phyloP scores from a whole-genome alignment of 2,329 filamentous ascomycete species.

The Trichoderma brevicompactum region DNA sequence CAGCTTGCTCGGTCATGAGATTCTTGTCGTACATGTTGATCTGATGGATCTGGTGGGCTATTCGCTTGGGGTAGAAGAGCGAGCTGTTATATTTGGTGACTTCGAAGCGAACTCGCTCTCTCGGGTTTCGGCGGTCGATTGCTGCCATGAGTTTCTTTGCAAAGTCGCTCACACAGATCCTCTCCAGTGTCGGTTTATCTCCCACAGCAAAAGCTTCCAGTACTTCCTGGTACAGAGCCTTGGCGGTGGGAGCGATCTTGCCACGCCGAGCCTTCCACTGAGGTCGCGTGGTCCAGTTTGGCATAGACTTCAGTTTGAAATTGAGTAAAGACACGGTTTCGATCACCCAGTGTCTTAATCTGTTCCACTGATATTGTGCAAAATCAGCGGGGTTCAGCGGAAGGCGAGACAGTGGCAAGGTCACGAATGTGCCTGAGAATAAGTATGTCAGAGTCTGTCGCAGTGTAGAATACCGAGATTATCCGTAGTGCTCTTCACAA shows the following conservation, averaged over 20 bases:
- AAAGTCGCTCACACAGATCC: constrained; percentile 60
- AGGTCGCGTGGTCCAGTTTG: constrained; percentile 47
- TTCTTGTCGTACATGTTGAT: constrained; percentile 50
- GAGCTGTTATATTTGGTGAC: constrained; percentile 54
- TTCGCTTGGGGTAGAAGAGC: constrained; percentile 52
- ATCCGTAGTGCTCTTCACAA: no score
- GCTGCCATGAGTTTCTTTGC: constrained; percentile 55
- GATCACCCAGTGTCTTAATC: constrained; percentile 43
- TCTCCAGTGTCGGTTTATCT: constrained; percentile 55
- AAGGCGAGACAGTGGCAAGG: constrained; percentile 46
- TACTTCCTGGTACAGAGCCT: constrained; percentile 64
- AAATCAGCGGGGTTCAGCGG: constrained; percentile 39
- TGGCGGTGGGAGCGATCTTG: constrained; percentile 56
- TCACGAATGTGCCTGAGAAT: constrained; percentile 52
- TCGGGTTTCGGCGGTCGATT: constrained; percentile 55
- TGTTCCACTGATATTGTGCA: constrained; percentile 45
- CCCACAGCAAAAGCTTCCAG: constrained; percentile 64
- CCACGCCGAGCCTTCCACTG: constrained; percentile 50
- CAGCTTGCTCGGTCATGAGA: constrained; percentile 53
- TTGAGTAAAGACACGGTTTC: constrained; percentile 44
- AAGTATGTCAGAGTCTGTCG: no score
- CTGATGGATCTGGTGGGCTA: constrained; percentile 58
- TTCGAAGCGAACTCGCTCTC: constrained; percentile 57
- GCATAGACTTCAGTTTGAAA: constrained; percentile 53
- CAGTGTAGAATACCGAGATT: no score